A percentile compares a stretch with the other conserved stretches of the same genome.
phyloP scores from a whole-genome alignment of 2,329 filamentous ascomycete genomes.

The Magnaporthales sp. region DNA sequence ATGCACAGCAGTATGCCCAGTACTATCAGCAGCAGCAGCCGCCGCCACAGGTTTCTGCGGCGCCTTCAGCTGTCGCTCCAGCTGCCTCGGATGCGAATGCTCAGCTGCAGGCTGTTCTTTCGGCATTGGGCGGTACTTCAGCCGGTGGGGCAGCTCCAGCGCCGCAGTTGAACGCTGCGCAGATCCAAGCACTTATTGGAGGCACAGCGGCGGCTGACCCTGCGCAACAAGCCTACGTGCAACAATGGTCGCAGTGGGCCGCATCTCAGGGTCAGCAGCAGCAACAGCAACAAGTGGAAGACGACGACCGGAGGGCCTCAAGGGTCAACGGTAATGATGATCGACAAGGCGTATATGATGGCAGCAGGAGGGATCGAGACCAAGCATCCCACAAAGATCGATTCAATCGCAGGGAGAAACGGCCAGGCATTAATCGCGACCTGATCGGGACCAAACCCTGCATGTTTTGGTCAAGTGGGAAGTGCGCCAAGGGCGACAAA shows the following conservation, averaged over 20 bases:
- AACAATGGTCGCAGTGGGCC: constrained; percentile 7
- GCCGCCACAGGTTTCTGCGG: constrained; percentile 11
- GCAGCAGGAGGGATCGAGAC: constrained; percentile 1
- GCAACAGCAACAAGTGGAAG: constrained; percentile 10
- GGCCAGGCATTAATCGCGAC: constrained; percentile 36
- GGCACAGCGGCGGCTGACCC: constrained; percentile 1
- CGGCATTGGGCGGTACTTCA: constrained; percentile 2
- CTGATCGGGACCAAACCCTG: constrained; percentile 60
- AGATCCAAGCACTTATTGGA: constrained; percentile 12
- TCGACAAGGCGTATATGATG: neutral
- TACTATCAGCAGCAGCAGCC: constrained; percentile 20
- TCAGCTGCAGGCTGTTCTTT: constrained; percentile 11
- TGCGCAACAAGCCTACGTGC: constrained; percentile 1
- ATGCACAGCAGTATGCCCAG: constrained; percentile 25
- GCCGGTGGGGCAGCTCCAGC: neutral
- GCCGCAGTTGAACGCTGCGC: constrained; percentile 5
- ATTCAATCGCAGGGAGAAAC: constrained; percentile 5
- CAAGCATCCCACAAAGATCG: constrained; percentile 8
- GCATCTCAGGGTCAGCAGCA: constrained; percentile 8
- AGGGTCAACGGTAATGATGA: constrained; percentile 6
- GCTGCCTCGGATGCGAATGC: constrained; percentile 6
- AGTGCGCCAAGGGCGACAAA: constrained; percentile 63
- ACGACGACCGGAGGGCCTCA: constrained; percentile 9
- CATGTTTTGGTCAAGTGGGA: constrained; percentile 61
- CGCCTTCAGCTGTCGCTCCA: constrained; percentile 9